Evolutionary conservation across 2,329 filamentous ascomycete species (phyloP), one percentile per base, ranked within the genome.

Genomic region (Aspergillus ochraceus): DNA sequence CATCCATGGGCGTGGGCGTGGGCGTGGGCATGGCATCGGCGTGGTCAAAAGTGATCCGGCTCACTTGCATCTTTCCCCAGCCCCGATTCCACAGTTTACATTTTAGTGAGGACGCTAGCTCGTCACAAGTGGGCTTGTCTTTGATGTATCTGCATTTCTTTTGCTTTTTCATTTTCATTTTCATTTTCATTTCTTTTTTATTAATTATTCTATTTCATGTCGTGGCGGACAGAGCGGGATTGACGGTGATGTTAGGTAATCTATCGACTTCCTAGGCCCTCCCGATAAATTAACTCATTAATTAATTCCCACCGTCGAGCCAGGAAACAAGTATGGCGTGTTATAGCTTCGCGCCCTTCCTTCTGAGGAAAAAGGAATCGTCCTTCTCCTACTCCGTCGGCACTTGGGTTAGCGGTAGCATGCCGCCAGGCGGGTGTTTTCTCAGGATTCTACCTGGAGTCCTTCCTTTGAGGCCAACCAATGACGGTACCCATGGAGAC

Each of bases 11-110:
- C 52, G 42, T 54, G 60, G 57, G 62, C 64, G 58, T 57, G 30
- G 36, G 64, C 66, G 65, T 57, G 30, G 36, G 64, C 66, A 66
- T 63, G 61, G 64, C 56, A 63, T 65, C 64, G 66, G 36, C 36
- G 36, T 42, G 36, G 36, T 42, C 36, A 17, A 42, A 42, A 42
- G 36, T 42, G 36, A 42, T 42, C 36, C 36, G 36, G 64, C 57
- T 62, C 54, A 60, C 61, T 62, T 61, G 56, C 59, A 60, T 54
- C 20, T 60, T 42, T 62, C 60, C 60, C 62, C 59, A 64, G 57
- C 52, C 62, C 60, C 62, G 60, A 59, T 57, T 42, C 58, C 57
- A 55, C 50, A 55, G 50, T 55, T 47, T 64, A 55, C 50, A 55
- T 52, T 55, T 47, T 63, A 63, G 61, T 63, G 49, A 58, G 51